Conservation (phyloP, 2,329 filamentous ascomycete species). For the Blastomyces percursus region DNA sequence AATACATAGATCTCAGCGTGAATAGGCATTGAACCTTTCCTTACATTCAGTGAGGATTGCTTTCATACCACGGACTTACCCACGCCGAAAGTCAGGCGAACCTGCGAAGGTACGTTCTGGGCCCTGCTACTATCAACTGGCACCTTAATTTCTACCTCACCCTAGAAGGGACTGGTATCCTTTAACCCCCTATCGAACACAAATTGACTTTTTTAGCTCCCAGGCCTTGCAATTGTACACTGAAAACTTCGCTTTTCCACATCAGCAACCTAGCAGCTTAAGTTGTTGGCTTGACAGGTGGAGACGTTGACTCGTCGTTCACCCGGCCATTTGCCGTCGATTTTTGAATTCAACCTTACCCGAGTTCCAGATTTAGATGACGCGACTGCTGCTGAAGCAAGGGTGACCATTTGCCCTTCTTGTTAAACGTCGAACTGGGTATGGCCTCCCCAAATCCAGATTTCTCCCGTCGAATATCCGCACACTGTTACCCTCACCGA, state of each 20-base stretch:
- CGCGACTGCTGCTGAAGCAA: conserved; percentile 35
- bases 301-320: conserved; percentile 40
- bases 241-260: conserved; percentile 28
- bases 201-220: conserved; percentile 1
- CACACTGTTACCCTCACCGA: background rate
- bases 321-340: conserved; percentile 28
- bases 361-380: conserved; percentile 34
- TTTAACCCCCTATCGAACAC: background rate
- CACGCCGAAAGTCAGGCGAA: background rate
- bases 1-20: background rate
- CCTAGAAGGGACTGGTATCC: no score
- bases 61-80: background rate
- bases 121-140: no score
- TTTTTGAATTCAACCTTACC: conserved; percentile 27
- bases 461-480: conserved; percentile 17
- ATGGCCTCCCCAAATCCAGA: conserved; percentile 18
- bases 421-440: conserved; percentile 31
- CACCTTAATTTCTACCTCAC: background rate
- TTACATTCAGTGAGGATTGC: background rate
- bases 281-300: conserved; percentile 28
- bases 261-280: conserved; percentile 24
- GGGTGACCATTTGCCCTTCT: conserved; percentile 21
- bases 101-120: conserved; percentile 3
- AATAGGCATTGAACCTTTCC: background rate
- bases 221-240: conserved; percentile 22